Evolutionary conservation across 2,329 filamentous ascomycete species (phyloP), one percentile per base, ranked within the genome.

Genomic region (Domatiomyces globalis): DNA sequence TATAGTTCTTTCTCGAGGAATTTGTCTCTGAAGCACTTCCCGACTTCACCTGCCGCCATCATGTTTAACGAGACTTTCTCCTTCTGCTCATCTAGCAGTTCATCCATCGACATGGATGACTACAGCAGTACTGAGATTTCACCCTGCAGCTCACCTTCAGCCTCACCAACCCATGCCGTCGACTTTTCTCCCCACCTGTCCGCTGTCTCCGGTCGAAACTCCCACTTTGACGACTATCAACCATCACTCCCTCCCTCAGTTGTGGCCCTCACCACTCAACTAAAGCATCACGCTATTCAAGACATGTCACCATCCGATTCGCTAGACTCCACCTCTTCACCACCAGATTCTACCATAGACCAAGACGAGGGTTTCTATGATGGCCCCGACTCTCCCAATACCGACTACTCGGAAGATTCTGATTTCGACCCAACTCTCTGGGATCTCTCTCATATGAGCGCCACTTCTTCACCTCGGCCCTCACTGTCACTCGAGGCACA

Each of bases 31-130:
- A 39, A 39, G 10, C 5, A 10, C 15, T 39, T 15, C 10, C 33
- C 33, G 15, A 39, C 33, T 15, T 15, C 33, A 39, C 33, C 33
- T 20, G 15, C 46, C 19, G 10, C 22, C 56, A 56, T 49, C 22
- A 61, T 61, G 59, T 61, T 61, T 50, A 57, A 58, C 51, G 54
- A 58, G 53, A 59, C 57, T 45, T 61, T 61, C 53, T 56, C 59
- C 25, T 61, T 61, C 49, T 53, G 50, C 27, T 49, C 53, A 18
- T 49, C 59, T n/a, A 52, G 54, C 9, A 48, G 50, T 15, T 36
- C 52, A 43, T 48, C 48, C 17, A 42, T 45, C 25, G 48, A 44
- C 27, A 27, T 56, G 43, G 52, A 56, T 29, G 50, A 56, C 12
- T 56, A 49, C 39, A 54, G 53, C 15, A 53, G 52, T 19, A 48